These are phyloP conservation scores for Saccharomycopsis microspora DNA, from an alignment of 805 yeast species.

Conservation along the genomic window DNA sequence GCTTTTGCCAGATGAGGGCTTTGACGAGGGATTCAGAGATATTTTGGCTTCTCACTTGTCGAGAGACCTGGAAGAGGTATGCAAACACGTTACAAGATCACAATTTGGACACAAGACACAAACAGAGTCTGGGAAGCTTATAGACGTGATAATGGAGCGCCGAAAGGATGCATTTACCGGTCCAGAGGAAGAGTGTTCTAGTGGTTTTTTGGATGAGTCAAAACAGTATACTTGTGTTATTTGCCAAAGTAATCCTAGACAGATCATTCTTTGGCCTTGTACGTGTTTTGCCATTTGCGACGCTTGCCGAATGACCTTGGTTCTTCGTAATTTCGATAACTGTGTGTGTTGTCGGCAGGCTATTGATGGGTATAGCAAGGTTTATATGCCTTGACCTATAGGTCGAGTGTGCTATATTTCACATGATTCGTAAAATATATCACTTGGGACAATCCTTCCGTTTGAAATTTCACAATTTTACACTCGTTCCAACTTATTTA, in stretches of 20 bases:
- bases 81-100: conserved; percentile 2
- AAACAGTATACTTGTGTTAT: conserved; percentile 49
- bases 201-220: too few species aligned
- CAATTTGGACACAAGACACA: neutral
- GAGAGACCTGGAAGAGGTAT: neutral
- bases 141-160: conserved; percentile 3
- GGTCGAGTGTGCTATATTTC: neutral
- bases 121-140: neutral
- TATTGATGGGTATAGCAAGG: conserved; percentile 45
- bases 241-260: conserved; percentile 65
- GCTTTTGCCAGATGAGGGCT: neutral
- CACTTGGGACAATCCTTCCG: too few species aligned
- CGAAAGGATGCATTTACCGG: conserved; percentile 18
- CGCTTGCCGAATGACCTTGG: conserved; percentile 63
- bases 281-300: conserved; percentile 84
- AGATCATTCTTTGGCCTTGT: conserved; percentile 87
- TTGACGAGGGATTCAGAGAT: conserved; percentile 5
- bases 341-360: conserved; percentile 79
- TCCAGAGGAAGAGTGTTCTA: conserved; percentile 6
- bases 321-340: conserved; percentile 57
- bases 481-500: too few species aligned
- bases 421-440: neutral
- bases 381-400: conserved; percentile 21
- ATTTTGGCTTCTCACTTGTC: conserved; percentile 13
- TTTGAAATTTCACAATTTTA: too few species aligned